Evolutionary conservation across 1,139 yeast genomes (phyloP), one percentile per base, ranked within the genome.

Genomic region (Arxiozyma slooffiae): DNA sequence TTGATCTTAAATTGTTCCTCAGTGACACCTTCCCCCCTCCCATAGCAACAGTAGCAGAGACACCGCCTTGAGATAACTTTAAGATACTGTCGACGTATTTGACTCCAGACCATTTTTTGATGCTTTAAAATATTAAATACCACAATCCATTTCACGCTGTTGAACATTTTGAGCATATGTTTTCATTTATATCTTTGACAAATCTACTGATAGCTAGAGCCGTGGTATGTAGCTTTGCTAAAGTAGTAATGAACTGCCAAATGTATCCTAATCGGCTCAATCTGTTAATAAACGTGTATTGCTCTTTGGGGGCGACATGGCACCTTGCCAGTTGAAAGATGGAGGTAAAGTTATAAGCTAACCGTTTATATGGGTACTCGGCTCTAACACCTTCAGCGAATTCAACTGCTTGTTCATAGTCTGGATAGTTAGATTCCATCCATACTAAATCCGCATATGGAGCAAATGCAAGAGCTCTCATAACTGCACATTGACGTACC

Each of bases 101-200:
- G 41, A 97, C 98, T 67, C 98, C 98, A 47, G 97, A 88, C 98
- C 98, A 90, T 72, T 90, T n/a, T 88, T 74, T 90, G 98, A 73
- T 90, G 98, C 77, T 89, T 90, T 58, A 90, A 95, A 54, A 90
- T 96, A 71, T 90, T 97, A 58, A n/a, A 89, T 96, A 59, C 89
- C 94, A 57, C 77, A 76, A 64, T 83, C 88, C 68, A 90, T 86
- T 75, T 90, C 98, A 55, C 82, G 86, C 59, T 83, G 81, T 75
- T 90, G 98, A 55, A 90, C 85, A 60, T 74, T 75, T 68, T 81
- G 82, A 54, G 96, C 97, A 69, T 90, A 90, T 18, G 97, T 97
- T 73, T 82, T 86, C 98, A 90, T 90, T 62, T 71, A 82, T 92
- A 62, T 83, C 81, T 66, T 81, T 79, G 49, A 97, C 78, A 69